Percentiles rank a stretch among this genome's conserved stretches.
phyloP scores from a whole-genome alignment of 768 basidiomycete species.

The Podaxis pistillaris region DNA sequence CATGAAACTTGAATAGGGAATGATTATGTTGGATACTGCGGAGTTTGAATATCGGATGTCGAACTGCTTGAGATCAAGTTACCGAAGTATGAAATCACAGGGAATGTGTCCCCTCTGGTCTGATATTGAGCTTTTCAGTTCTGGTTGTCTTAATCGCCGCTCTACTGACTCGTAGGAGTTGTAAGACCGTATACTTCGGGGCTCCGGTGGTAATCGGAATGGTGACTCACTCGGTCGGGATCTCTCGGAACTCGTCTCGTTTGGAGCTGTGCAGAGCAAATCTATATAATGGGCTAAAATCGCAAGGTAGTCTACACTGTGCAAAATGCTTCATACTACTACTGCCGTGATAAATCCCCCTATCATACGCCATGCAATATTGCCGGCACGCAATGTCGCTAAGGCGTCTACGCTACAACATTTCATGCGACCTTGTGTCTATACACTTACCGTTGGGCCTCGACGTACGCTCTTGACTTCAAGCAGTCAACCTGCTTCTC shows the following conservation, averaged over 20 bases:
- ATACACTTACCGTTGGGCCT: background rate
- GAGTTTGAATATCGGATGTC: background rate
- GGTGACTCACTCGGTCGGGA: slow-evolving; percentile 4
- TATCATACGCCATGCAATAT: slow-evolving; percentile 2
- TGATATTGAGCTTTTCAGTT: background rate
- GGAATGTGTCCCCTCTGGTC: background rate
- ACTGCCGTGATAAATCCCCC: background rate
- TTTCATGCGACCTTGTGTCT: background rate
- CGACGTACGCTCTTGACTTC: slow-evolving; percentile 12
- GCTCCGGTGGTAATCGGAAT: slow-evolving; percentile 4
- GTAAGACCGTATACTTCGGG: background rate
- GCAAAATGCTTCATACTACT: slow-evolving; percentile 12
- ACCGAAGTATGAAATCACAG: background rate
- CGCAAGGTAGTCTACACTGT: background rate
- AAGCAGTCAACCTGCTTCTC: slow-evolving; percentile 15
- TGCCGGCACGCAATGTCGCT: slow-evolving; percentile 6
- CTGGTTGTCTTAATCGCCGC: background rate
- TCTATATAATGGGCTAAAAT: background rate
- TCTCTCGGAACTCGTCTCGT: slow-evolving; percentile 4
- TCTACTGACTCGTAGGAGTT: background rate
- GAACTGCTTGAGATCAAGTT: background rate
- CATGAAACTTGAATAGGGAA: background rate
- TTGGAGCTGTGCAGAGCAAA: background rate
- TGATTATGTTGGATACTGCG: background rate
- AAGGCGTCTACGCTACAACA: background rate